Conservation (phyloP, 73 alveolate species). For the Chromera velia region DNA sequence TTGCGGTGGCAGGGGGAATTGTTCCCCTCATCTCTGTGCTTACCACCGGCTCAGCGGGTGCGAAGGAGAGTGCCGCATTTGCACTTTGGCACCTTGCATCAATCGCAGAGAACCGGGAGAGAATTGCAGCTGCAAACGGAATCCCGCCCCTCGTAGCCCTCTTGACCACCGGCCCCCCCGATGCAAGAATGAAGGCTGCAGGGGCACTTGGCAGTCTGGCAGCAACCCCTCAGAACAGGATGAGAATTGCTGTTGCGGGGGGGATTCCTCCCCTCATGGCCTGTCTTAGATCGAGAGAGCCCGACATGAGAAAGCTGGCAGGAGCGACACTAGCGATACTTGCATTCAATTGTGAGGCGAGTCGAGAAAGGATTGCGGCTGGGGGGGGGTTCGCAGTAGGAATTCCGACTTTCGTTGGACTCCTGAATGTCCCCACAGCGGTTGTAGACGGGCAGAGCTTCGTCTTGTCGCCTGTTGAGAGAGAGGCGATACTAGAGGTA, state of each 20-base stretch:
- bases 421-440: background rate
- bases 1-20: background rate
- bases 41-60: background rate
- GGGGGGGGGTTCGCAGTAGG: too few species aligned
- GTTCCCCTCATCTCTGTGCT: background rate
- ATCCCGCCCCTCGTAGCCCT: conserved; percentile 1
- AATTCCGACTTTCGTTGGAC: background rate
- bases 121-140: background rate
- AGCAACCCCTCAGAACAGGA: background rate
- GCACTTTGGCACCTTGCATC: background rate
- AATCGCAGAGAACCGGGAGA: background rate
- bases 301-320: background rate
- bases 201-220: background rate
- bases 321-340: background rate
- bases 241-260: background rate
- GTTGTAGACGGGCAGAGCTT: too few species aligned
- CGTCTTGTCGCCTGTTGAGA: too few species aligned
- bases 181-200: background rate
- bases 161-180: background rate
- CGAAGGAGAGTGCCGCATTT: background rate
- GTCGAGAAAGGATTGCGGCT: too few species aligned
- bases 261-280: background rate
- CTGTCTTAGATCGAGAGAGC: background rate
- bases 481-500: too few species aligned
- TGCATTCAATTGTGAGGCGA: background rate